Conservation (phyloP, 2,329 filamentous ascomycete species). For the Neopestalotiopsis rosae region DNA sequence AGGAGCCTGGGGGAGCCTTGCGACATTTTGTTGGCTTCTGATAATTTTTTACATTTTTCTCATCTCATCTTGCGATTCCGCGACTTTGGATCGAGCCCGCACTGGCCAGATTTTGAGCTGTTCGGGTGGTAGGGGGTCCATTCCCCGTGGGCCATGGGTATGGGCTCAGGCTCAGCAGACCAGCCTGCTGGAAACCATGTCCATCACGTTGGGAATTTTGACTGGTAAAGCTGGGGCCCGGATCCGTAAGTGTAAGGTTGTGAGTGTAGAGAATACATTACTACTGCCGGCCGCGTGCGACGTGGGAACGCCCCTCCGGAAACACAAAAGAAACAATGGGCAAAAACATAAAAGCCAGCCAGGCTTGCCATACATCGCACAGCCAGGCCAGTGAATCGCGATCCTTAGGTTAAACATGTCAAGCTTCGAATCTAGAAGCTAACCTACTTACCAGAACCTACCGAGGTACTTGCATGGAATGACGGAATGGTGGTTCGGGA, state of each 20-base stretch:
- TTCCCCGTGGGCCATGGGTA: slow-evolving; percentile 3
- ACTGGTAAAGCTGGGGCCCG: background rate
- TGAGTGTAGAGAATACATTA: slow-evolving; percentile 1
- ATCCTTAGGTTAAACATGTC: background rate
- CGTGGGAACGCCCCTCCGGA: background rate
- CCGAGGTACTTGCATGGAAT: background rate
- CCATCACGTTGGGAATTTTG: slow-evolving; percentile 1
- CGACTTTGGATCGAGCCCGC: slow-evolving; percentile 11
- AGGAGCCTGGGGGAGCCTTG: background rate
- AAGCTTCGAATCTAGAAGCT: background rate
- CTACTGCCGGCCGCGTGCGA: background rate
- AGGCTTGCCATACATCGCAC: no score
- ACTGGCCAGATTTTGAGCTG: slow-evolving; percentile 8
- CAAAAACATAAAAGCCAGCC: background rate
- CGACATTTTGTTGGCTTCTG: background rate
- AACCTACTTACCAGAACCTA: background rate
- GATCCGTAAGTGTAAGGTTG: background rate
- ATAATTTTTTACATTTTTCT: background rate
- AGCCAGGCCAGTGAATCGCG: background rate
- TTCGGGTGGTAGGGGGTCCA: background rate
- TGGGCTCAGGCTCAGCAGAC: slow-evolving; percentile 5
- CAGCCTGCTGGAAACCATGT: background rate
- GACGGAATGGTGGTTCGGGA: background rate
- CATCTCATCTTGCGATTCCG: slow-evolving; percentile 9
- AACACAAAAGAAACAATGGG: background rate